Conservation (phyloP, 225 moss, liverwort and hornwort species). For the Physcomitrium patens region DNA sequence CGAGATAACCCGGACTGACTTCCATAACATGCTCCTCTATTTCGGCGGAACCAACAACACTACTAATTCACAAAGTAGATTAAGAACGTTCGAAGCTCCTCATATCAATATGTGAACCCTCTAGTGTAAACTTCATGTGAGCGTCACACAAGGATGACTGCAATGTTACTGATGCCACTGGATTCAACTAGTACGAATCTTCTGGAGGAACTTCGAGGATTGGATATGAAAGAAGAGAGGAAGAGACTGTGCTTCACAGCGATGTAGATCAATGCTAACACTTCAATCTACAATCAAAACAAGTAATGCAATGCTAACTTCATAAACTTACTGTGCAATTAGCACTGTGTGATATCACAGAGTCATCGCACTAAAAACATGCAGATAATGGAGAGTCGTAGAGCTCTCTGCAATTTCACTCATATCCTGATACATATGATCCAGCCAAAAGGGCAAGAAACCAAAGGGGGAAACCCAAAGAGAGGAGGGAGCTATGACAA, state of each 20-base stretch:
- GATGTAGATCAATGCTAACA: background rate
- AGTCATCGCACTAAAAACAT: constrained; percentile 8
- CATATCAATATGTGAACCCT: no score
- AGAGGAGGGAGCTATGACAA: constrained; percentile 1
- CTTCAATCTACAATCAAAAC: background rate
- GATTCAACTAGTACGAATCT: background rate
- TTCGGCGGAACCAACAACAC: background rate
- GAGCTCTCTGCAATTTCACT: background rate
- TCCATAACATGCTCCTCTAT: constrained; percentile 3
- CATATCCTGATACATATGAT: background rate
- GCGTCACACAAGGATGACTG: constrained; percentile 5
- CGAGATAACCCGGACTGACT: background rate
- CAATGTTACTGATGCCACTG: constrained; percentile 12
- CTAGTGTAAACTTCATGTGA: background rate
- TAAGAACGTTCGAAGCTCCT: no score
- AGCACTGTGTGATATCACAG: background rate
- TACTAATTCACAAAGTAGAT: background rate
- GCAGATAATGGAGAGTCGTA: background rate
- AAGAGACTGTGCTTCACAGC: background rate
- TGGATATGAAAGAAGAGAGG: background rate
- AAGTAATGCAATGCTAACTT: background rate
- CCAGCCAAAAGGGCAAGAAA: background rate
- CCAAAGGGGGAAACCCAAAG: background rate
- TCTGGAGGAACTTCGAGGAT: background rate
- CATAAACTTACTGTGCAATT: no score